Percentiles rank a stretch among this genome's conserved stretches.
Evolutionary conservation across 352 stramenopile species (phyloP).

Genomic region (Thalassiosira allenii): DNA sequence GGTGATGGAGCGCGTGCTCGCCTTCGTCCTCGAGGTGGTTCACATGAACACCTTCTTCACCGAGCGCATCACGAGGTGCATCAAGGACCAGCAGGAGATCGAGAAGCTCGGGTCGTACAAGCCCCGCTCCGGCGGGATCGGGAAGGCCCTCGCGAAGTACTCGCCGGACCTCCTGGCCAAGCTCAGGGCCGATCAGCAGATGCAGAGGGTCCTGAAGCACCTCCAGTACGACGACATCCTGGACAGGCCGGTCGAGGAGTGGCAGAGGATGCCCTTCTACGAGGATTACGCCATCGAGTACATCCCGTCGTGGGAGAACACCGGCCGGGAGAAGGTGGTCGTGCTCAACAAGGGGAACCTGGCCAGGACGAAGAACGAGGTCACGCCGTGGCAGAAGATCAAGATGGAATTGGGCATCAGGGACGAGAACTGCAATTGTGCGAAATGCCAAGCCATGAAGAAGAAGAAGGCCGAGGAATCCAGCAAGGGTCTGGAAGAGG

Average conservation of each 20-base stretch:
- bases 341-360: slow-evolving; percentile 40
- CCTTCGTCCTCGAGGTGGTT: slow-evolving; percentile 69
- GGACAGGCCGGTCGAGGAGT: slow-evolving; percentile 29
- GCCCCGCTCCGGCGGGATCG: slow-evolving; percentile 63
- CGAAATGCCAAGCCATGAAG: slow-evolving; percentile 26
- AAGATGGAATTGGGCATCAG: slow-evolving; percentile 48
- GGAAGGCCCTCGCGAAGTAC: slow-evolving; percentile 53
- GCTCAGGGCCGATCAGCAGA: slow-evolving; percentile 17
- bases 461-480: not conserved
- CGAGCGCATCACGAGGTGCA: slow-evolving; percentile 65
- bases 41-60: slow-evolving; percentile 67
- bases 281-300: slow-evolving; percentile 41
- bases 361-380: slow-evolving; percentile 23
- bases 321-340: slow-evolving; percentile 12
- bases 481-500: too few relatives aligned
- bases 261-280: slow-evolving; percentile 31
- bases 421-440: slow-evolving; percentile 41
- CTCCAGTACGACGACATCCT: slow-evolving; percentile 42
- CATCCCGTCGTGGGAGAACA: not conserved
- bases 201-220: slow-evolving; percentile 29
- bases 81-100: slow-evolving; percentile 65
- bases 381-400: slow-evolving; percentile 41
- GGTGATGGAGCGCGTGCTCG: slow-evolving; percentile 64
- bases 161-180: slow-evolving; percentile 42
- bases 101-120: slow-evolving; percentile 79